phyloP scores from a whole-genome alignment of 441 rosid genomes.

The Corymbia citriodora region DNA sequence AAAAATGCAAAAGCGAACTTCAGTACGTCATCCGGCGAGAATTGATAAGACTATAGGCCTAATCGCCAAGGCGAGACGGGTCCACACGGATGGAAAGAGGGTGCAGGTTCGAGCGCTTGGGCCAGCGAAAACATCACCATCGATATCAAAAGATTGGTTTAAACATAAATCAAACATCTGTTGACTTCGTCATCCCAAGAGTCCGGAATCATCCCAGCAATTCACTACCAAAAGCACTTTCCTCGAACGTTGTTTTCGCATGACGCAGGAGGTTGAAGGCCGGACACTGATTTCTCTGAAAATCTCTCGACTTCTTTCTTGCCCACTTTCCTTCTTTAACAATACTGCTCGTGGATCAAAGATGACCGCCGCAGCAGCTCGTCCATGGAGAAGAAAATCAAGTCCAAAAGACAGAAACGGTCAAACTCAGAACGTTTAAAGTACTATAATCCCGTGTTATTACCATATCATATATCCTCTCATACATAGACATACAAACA shows the following conservation, averaged over 20 bases:
- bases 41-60: neutral
- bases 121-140: neutral
- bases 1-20: neutral
- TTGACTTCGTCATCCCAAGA: neutral
- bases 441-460: neutral
- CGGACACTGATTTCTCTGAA: neutral
- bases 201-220: neutral
- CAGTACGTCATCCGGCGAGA: neutral
- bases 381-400: neutral
- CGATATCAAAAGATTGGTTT: neutral
- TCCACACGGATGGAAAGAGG: neutral
- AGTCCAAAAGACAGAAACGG: neutral
- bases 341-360: neutral
- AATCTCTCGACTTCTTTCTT: neutral
- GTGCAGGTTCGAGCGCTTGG: neutral
- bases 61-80: neutral
- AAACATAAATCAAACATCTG: neutral
- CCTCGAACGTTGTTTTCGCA: neutral
- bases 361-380: neutral
- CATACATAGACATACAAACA: neutral
- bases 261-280: neutral
- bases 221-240: neutral
- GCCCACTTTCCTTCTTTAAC: neutral
- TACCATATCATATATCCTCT: neutral
- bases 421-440: neutral